Conservation (phyloP, 78 protist genomes). For the Polysphondylium violaceum region DNA sequence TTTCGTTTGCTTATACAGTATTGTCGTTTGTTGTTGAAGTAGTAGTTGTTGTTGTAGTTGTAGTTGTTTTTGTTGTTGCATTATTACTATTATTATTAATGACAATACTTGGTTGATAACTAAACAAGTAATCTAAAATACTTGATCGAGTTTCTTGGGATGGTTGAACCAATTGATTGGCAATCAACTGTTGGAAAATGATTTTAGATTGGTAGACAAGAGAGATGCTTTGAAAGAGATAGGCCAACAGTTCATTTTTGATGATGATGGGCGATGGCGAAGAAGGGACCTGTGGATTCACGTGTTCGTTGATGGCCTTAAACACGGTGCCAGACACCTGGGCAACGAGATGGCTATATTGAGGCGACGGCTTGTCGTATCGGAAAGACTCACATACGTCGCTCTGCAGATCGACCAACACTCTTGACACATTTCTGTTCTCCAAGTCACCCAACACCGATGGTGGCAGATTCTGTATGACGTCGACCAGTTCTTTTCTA, state of each 20-base stretch:
- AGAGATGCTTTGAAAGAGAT: conserved; percentile 16
- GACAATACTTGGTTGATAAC: not conserved
- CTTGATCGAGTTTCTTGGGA: conserved; percentile 2
- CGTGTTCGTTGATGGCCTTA: not conserved
- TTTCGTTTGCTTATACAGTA: no score
- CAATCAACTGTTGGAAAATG: conserved; percentile 38
- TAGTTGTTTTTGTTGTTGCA: not conserved
- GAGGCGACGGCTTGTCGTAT: conserved; percentile 7
- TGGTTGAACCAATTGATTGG: conserved; percentile 12
- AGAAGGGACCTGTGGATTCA: not conserved
- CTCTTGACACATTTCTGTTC: conserved; percentile 44
- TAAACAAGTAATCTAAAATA: conserved; percentile 29
- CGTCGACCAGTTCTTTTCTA: conserved; percentile 14
- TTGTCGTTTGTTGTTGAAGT: not conserved
- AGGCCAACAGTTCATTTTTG: conserved; percentile 16
- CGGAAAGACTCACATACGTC: conserved; percentile 29
- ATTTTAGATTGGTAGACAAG: conserved; percentile 6
- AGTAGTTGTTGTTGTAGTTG: conserved; percentile 36
- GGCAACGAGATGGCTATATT: not conserved
- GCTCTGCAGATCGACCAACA: conserved; percentile 12
- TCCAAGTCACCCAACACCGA: conserved; percentile 41
- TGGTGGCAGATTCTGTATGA: conserved; percentile 27
- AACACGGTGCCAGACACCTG: conserved; percentile 21
- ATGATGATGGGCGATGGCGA: not conserved
- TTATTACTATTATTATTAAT: not conserved